Conservation (phyloP, 495 filamentous ascomycete species). For the Aspergillus egyptiacus region DNA sequence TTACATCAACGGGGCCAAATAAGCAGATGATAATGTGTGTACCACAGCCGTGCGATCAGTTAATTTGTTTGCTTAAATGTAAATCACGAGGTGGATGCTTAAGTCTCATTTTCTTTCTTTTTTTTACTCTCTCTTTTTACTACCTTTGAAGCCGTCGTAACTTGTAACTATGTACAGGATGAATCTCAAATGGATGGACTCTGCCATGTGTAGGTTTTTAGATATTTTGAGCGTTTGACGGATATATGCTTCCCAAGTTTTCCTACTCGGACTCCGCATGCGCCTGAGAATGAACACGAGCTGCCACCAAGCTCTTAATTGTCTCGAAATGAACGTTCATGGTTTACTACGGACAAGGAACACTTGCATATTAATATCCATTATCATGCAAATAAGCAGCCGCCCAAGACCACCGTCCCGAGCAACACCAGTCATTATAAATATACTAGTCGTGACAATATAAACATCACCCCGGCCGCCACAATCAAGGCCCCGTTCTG, state of each 20-base stretch:
- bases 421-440: slow-evolving; percentile 1
- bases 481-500: too few relatives aligned
- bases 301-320: too few relatives aligned
- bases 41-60: slow-evolving; percentile 1
- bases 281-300: background rate
- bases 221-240: too few relatives aligned
- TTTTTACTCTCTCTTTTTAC: too few relatives aligned
- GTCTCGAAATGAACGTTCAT: too few relatives aligned
- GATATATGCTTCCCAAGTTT: too few relatives aligned
- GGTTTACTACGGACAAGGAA: background rate
- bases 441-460: slow-evolving; percentile 3
- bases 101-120: slow-evolving; percentile 8
- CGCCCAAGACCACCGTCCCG: background rate
- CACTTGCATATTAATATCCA: background rate
- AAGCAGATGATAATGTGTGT: slow-evolving; percentile 6
- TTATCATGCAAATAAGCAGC: slow-evolving; percentile 1
- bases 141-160: slow-evolving; percentile 10
- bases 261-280: too few relatives aligned
- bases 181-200: background rate
- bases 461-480: slow-evolving; percentile 2
- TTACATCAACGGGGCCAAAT: slow-evolving; percentile 38
- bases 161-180: slow-evolving; percentile 21
- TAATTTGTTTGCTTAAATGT: slow-evolving; percentile 12
- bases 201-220: too few relatives aligned
- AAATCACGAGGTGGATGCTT: slow-evolving; percentile 15